Evolutionary conservation across 768 basidiomycete species (phyloP).

Genomic region (Cystoderma amianthinum): DNA sequence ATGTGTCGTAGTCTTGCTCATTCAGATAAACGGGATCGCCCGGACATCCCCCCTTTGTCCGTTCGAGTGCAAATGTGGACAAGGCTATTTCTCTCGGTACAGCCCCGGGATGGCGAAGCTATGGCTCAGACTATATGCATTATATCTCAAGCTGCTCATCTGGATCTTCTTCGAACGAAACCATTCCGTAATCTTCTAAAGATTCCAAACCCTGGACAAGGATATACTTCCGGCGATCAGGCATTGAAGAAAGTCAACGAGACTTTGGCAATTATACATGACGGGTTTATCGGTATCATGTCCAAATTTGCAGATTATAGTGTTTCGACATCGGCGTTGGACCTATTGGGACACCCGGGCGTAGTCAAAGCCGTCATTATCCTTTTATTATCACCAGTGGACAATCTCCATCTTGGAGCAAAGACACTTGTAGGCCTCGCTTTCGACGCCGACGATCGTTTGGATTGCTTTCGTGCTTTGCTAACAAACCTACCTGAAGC

Average conservation of each 20-base stretch:
- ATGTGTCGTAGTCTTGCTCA: conserved; percentile 21
- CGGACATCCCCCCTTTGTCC: conserved; percentile 23
- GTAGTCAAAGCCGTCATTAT: conserved; percentile 54
- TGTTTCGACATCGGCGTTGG: conserved; percentile 39
- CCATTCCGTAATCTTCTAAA: conserved; percentile 36
- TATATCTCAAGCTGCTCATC: conserved; percentile 54
- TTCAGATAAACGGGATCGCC: conserved; percentile 8
- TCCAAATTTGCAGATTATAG: conserved; percentile 61
- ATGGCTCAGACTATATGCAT: conserved; percentile 52
- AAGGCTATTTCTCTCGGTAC: conserved; percentile 52
- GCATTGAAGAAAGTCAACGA: conserved; percentile 55
- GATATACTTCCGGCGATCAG: conserved; percentile 12
- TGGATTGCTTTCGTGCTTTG: conserved; percentile 80
- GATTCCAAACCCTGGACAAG: conserved; percentile 15
- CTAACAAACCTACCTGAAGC: conserved; percentile 59
- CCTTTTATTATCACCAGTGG: conserved; percentile 79
- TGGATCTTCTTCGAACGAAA: conserved; percentile 51
- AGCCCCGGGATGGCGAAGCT: conserved; percentile 50
- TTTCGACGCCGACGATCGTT: conserved; percentile 84
- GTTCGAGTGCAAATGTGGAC: conserved; percentile 65
- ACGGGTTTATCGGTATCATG: conserved; percentile 56
- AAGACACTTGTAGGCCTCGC: conserved; percentile 80
- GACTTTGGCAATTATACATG: conserved; percentile 48
- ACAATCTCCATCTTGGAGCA: conserved; percentile 65
- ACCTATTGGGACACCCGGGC: conserved; percentile 47